phyloP scores from a whole-genome alignment of 2,329 filamentous ascomycete species.

The Pseudocercospora macadamiae region DNA sequence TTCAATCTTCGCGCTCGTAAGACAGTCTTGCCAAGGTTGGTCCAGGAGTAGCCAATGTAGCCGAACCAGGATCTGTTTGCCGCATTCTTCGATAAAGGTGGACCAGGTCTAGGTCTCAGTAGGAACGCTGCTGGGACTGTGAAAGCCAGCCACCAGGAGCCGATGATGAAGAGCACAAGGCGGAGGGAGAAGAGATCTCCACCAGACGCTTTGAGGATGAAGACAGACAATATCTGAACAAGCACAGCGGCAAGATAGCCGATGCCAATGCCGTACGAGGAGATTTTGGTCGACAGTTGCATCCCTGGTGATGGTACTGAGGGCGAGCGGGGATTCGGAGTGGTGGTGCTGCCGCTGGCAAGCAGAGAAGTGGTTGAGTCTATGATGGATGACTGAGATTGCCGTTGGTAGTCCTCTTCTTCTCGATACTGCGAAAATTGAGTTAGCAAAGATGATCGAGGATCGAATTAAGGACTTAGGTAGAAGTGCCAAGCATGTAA shows the following conservation, averaged over 20 bases:
- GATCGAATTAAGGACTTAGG: too few relatives aligned
- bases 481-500: too few relatives aligned
- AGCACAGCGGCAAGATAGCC: constrained; percentile 87
- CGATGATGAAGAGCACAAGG: constrained; percentile 83
- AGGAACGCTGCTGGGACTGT: constrained; percentile 86
- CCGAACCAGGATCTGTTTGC: constrained; percentile 50
- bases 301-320: constrained; percentile 66
- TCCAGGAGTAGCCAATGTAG: constrained; percentile 85
- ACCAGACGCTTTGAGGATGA: constrained; percentile 71
- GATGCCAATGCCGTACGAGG: constrained; percentile 88
- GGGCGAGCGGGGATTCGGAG: constrained; percentile 37
- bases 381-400: neutral
- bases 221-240: constrained; percentile 78
- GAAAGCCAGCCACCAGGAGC: constrained; percentile 90
- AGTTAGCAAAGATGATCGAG: neutral
- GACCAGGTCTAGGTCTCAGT: constrained; percentile 85
- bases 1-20: constrained; percentile 71
- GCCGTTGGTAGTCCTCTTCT: constrained; percentile 11
- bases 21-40: constrained; percentile 78
- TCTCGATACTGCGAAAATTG: constrained; percentile 10
- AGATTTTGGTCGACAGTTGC: constrained; percentile 84
- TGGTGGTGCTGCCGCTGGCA: constrained; percentile 23
- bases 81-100: constrained; percentile 57
- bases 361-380: constrained; percentile 23
- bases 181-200: constrained; percentile 84